A percentile compares a stretch with the other conserved stretches of the same genome.
Evolutionary conservation across 345 rosid species (phyloP).

Genomic region (Bruguiera parviflora): DNA sequence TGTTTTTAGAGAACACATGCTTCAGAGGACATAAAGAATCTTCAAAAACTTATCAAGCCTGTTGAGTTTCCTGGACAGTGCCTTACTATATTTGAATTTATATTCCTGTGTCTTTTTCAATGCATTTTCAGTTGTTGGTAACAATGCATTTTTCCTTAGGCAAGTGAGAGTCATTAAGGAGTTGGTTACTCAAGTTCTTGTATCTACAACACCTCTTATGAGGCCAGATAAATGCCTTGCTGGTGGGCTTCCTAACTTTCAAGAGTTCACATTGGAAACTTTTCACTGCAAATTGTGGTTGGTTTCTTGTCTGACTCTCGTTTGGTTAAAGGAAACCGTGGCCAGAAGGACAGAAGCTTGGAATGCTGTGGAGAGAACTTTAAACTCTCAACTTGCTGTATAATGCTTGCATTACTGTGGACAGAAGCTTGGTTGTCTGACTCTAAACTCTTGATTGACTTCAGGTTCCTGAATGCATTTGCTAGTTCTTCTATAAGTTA

Average conservation of each 20-base stretch:
- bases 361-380: constrained; percentile 92
- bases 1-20: constrained; percentile 74
- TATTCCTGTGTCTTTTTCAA: constrained; percentile 10
- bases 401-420: too few relatives aligned
- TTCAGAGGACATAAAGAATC: constrained; percentile 76
- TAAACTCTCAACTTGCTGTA: too few relatives aligned
- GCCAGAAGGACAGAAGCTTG: constrained; percentile 93
- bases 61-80: constrained; percentile 13
- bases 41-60: constrained; percentile 89
- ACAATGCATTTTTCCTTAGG: constrained; percentile 38
- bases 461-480: constrained; percentile 54
- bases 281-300: background rate
- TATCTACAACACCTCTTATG: constrained; percentile 92
- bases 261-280: constrained; percentile 3
- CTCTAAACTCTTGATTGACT: constrained; percentile 4
- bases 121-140: background rate
- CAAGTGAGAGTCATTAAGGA: constrained; percentile 97
- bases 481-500: constrained; percentile 3
- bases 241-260: constrained; percentile 40
- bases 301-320: constrained; percentile 11
- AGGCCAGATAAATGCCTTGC: constrained; percentile 97
- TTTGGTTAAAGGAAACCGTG: constrained; percentile 66
- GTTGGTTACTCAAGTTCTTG: constrained; percentile 94
- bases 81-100: background rate
- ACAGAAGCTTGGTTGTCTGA: too few relatives aligned